Conservation (phyloP, 805 yeast genomes). For the Hanseniaspora clermontiae region DNA sequence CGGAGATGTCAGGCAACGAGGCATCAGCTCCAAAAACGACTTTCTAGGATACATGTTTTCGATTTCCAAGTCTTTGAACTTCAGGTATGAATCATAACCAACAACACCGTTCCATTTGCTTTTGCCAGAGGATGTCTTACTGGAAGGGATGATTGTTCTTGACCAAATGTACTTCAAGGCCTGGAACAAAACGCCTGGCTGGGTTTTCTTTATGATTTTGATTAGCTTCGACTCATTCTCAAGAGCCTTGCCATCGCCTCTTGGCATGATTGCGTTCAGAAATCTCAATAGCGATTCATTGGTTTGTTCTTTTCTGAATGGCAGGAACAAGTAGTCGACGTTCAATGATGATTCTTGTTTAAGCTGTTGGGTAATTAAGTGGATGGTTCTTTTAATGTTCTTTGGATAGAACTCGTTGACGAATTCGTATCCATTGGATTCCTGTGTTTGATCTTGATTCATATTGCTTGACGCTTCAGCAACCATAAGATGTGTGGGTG, state of each 20-base stretch:
- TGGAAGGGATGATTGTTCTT: constrained; percentile 32
- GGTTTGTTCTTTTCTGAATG: constrained; percentile 59
- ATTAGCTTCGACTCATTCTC: constrained; percentile 32
- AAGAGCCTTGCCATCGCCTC: constrained; percentile 38
- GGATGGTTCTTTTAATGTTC: constrained; percentile 54
- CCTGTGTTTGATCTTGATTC: neutral
- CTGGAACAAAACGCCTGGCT: constrained; percentile 59
- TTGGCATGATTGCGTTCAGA: constrained; percentile 45
- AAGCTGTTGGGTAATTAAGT: constrained; percentile 56
- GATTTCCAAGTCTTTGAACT: constrained; percentile 52
- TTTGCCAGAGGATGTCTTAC: neutral
- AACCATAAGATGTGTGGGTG: neutral
- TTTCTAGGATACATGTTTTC: constrained; percentile 54
- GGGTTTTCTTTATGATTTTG: constrained; percentile 38
- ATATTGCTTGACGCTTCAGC: neutral
- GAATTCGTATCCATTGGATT: constrained; percentile 19
- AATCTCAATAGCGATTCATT: constrained; percentile 49
- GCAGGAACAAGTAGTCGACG: constrained; percentile 61
- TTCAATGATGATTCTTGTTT: constrained; percentile 51
- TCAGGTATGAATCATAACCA: constrained; percentile 74
- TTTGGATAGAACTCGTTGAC: constrained; percentile 46
- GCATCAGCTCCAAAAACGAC: constrained; percentile 73
- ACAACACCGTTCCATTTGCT: constrained; percentile 49
- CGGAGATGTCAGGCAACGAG: constrained; percentile 67
- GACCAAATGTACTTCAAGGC: constrained; percentile 80